Base-by-base conservation (phyloP, 441 rosid species). In the Eutrema salsugineum region DNA sequence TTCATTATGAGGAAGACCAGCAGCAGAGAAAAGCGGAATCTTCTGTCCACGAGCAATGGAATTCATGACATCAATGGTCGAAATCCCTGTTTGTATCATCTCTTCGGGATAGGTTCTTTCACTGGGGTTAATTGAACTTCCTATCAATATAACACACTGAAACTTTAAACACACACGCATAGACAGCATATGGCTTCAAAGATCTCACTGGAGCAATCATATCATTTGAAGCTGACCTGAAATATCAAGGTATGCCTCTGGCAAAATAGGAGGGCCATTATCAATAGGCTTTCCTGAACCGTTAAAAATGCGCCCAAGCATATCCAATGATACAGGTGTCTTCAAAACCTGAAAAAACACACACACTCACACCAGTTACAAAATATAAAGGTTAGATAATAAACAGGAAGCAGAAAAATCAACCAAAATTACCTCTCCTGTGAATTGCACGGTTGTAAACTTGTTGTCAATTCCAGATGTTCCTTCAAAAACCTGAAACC, bases 91-190 rank as follows among this genome's bases (percentile, higher is more conserved):
- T 76, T 91, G 98, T 65, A 93, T 93, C 98, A 93, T 93, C 84
- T 93, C 97, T 76, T 93, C 98, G 24, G 98, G 98, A 71, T 93
- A 93, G 44, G 98, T 93, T 84, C 98, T 87, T 77, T 93, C 98
- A 79, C 98, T 93, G 47, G 98, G 98, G 75, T 93, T 93, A 80
- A 93, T 93, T 9, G 98, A 93, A 70, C 97, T 91, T 43, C 98
- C 97, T 91, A 42, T 38, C 72, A 42, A 68, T 46, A 73, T 1
- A 28, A 46, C 3, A 0, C 35, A 70, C 54, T 11, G 9, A 51
- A 28, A 61, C 49, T 36, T 63, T 39, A n/a, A 4, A 5, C 0
- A 19, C 53, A 48, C 27, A 16, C 42, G 10, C 54, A 49, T 2
- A 56, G 11, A 57, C 42, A 35, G 5, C 22, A 22, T 2, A 14